Base-by-base conservation (phyloP, 108 stramenopile genomes). In the Hondaea fermentalgiana region DNA sequence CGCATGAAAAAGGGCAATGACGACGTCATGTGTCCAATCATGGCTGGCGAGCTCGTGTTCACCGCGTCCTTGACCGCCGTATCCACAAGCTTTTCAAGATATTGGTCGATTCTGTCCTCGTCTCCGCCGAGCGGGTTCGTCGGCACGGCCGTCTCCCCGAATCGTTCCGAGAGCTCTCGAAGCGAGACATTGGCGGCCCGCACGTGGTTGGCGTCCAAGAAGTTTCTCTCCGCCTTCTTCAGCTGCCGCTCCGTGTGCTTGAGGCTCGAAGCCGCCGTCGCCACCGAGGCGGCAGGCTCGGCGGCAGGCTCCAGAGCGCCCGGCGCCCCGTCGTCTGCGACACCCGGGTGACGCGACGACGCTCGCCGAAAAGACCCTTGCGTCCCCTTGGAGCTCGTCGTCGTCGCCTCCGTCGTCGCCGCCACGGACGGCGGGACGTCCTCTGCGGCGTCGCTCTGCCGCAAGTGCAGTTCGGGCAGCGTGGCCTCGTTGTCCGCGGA, bases 241-340 rank as follows among this genome's bases (percentile, higher is more conserved):
- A 83, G 76, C 76, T 83, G 76, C 17, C 51, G 19, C 51, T 53
- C 76, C n/a, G 76, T 83, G n/a, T 83, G 76, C 76, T 83, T 83
- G 23, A 83, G 28, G 76, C 76, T 83, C 51, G 51, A 47, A 8
- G 76, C 45, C 49, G 49, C 51, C 10, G 49, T 53, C 49, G 76
- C 76, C 28, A 47, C 76, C 28, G 51, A 23, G 6, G 49, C 28
- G 43, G 45, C 49, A 0, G 12, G 17, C 12, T 83, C 76, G 28
- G 14, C 76, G n/a, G 0, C 51, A 72, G 0, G 0, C 23, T 72
- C 72, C 2, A 29, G 21, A 1, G 28, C 21, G 23, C 35, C 23
- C 17, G 35, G 35, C 35, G 35, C 35, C 1, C 35, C 35, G 35
- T 35, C 35, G 35, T 0, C 35, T 35, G 35, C 35, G 35, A 35